These are phyloP conservation scores for Lentithecium fluviatile DNA, from an alignment of 495 filamentous ascomycete species.

Conservation along the genomic window DNA sequence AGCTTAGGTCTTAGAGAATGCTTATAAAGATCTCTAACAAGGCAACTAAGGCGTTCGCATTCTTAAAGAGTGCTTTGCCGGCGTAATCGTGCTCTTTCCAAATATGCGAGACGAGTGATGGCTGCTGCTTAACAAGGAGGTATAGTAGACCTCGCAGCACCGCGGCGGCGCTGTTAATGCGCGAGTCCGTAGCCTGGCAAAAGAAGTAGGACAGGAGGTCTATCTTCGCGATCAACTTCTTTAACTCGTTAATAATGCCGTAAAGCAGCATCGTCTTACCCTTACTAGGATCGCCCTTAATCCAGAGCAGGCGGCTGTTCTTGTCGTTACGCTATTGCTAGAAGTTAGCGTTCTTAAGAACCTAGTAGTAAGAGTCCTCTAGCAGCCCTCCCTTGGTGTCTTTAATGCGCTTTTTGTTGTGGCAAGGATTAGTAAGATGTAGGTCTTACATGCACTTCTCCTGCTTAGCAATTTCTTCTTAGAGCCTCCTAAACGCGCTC, in stretches of 20 bases:
- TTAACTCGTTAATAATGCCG: slow-evolving; percentile 8
- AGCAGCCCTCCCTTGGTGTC: slow-evolving; percentile 33
- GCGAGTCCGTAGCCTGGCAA: slow-evolving; percentile 12
- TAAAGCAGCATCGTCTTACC: too few relatives aligned
- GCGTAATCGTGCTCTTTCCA: slow-evolving; percentile 34
- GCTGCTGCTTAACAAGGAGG: slow-evolving; percentile 40
- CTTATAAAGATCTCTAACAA: slow-evolving; percentile 9
- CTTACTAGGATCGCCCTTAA: slow-evolving; percentile 29
- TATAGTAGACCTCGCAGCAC: slow-evolving; percentile 48
- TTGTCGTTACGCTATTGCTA: slow-evolving; percentile 39
- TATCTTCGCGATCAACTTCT: slow-evolving; percentile 3
- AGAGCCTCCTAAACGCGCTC: background rate
- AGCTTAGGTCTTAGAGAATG: slow-evolving; percentile 8
- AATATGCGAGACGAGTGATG: slow-evolving; percentile 41
- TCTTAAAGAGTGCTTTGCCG: slow-evolving; percentile 40
- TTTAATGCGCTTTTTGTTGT: slow-evolving; percentile 47
- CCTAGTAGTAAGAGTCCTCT: slow-evolving; percentile 47
- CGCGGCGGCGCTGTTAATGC: slow-evolving; percentile 22
- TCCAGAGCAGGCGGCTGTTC: slow-evolving; percentile 46
- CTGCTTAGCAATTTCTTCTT: slow-evolving; percentile 1
- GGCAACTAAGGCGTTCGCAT: slow-evolving; percentile 11
- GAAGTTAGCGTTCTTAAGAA: slow-evolving; percentile 46
- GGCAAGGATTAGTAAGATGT: slow-evolving; percentile 13
- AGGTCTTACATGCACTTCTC: slow-evolving; percentile 18
- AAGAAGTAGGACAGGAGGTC: slow-evolving; percentile 12